Percentiles rank a stretch among this genome's conserved stretches.
phyloP scores from a whole-genome alignment of 805 yeast genomes.

The Candida dendrica region DNA sequence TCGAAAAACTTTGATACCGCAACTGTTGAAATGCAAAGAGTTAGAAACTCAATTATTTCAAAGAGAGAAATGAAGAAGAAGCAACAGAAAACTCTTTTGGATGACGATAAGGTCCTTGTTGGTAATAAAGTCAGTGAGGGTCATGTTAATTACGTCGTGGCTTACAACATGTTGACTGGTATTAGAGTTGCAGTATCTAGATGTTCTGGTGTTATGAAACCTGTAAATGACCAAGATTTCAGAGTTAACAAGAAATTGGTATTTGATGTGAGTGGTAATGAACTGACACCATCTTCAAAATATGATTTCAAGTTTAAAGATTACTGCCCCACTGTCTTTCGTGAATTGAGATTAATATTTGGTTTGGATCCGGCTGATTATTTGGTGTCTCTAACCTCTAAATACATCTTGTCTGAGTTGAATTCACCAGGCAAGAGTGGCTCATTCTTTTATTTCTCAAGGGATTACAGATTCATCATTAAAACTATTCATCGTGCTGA shows the following conservation, averaged over 20 bases:
- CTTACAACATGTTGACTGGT: slow-evolving; percentile 96
- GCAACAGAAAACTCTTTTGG: slow-evolving; percentile 23
- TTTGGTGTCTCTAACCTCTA: slow-evolving; percentile 84
- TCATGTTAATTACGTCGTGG: slow-evolving; percentile 87
- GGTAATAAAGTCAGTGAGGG: slow-evolving; percentile 88
- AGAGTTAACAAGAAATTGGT: slow-evolving; percentile 67
- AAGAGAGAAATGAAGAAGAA: slow-evolving; percentile 37
- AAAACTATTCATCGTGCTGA: slow-evolving; percentile 93
- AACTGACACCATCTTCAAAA: slow-evolving; percentile 85
- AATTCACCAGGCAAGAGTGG: slow-evolving; percentile 98
- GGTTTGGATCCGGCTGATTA: slow-evolving; percentile 96
- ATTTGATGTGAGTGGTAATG: slow-evolving; percentile 82
- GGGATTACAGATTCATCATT: slow-evolving; percentile 90
- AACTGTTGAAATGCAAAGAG: slow-evolving; percentile 38
- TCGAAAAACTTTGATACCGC: slow-evolving; percentile 30
- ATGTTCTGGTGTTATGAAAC: slow-evolving; percentile 78
- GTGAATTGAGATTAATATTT: slow-evolving; percentile 73
- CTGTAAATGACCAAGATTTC: slow-evolving; percentile 67
- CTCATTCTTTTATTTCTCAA: slow-evolving; percentile 88
- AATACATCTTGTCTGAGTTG: slow-evolving; percentile 82
- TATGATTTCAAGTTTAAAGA: slow-evolving; percentile 96
- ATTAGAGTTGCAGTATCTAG: slow-evolving; percentile 92
- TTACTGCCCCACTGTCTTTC: slow-evolving; percentile 88
- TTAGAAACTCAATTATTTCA: slow-evolving; percentile 40
- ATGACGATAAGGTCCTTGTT: slow-evolving; percentile 55